A percentile compares a stretch with the other conserved stretches of the same genome.
phyloP scores from a whole-genome alignment of 202 grass and related monocot species.

The Zoysia matrella region DNA sequence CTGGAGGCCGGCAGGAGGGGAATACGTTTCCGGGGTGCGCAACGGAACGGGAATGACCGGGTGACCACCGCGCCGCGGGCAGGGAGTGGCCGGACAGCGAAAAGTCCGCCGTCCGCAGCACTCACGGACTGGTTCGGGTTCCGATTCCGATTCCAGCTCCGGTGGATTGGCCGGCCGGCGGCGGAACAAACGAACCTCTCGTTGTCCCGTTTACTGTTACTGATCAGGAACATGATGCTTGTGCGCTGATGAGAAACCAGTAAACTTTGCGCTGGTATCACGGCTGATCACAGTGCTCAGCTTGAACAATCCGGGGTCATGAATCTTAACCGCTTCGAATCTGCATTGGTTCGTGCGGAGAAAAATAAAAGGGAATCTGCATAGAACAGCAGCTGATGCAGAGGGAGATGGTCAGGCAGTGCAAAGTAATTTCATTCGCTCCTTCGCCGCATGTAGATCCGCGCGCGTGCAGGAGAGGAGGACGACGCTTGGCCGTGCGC shows the following conservation, averaged over 20 bases:
- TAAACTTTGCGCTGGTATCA: too few species aligned
- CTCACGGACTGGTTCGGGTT: not conserved
- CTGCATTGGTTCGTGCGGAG: too few species aligned
- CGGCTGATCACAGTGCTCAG: too few species aligned
- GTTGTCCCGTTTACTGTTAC: not conserved
- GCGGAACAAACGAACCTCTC: not conserved
- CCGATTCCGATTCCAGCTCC: constrained; percentile 27
- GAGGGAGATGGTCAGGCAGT: not conserved
- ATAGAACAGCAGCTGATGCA: not conserved
- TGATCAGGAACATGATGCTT: too few species aligned
- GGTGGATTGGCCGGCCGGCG: not conserved
- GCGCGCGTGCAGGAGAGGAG: not conserved
- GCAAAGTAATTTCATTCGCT: not conserved
- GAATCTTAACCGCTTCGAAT: too few species aligned
- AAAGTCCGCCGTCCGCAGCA: not conserved
- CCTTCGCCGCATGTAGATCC: not conserved
- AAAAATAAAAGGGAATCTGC: not conserved
- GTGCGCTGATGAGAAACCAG: too few species aligned
- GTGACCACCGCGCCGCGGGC: too few species aligned
- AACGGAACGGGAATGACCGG: too few species aligned
- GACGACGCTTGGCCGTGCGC: not conserved
- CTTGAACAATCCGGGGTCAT: too few species aligned
- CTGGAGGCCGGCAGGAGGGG: not conserved
- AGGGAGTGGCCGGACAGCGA: not conserved
- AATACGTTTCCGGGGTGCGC: not conserved